Evolutionary conservation across 2,329 filamentous ascomycete genomes (phyloP).

Genomic region (Coniosporium uncinatum): DNA sequence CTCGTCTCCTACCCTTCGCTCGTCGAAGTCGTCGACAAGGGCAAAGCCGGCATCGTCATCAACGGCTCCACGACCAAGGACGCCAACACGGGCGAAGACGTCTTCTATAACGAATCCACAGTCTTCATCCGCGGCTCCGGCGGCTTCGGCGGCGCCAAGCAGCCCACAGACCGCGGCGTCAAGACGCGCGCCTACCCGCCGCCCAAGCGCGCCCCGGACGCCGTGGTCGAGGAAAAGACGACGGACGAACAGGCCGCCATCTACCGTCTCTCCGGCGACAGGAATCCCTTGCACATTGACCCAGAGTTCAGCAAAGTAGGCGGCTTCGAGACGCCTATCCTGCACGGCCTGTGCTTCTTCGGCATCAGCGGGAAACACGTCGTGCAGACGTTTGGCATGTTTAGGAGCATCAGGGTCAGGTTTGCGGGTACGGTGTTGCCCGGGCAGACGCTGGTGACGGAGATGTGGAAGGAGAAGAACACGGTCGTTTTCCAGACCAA

Average conservation of each 20-base stretch:
- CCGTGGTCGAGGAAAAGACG: conserved; percentile 80
- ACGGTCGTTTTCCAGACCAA: conserved; percentile 80
- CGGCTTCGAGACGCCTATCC: conserved; percentile 89
- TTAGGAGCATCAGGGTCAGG: conserved; percentile 86
- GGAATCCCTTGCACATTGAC: conserved; percentile 96
- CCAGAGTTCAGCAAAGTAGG: conserved; percentile 92
- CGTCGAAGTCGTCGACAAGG: conserved; percentile 96
- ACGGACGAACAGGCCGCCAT: conserved; percentile 88
- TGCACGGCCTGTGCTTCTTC: conserved; percentile 96
- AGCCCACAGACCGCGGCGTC: conserved; percentile 71
- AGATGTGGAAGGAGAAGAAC: conserved; percentile 80
- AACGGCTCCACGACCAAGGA: conserved; percentile 78
- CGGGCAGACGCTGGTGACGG: conserved; percentile 81
- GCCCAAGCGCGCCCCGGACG: conserved; percentile 72
- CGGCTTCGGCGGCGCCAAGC: conserved; percentile 81
- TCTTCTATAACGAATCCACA: conserved; percentile 97
- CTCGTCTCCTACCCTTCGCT: conserved; percentile 74
- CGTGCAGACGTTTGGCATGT: conserved; percentile 70
- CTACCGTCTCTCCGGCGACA: conserved; percentile 90
- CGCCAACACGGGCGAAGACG: conserved; percentile 76
- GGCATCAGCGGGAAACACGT: conserved; percentile 90
- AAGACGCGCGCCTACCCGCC: conserved; percentile 75
- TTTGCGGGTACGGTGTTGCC: conserved; percentile 85
- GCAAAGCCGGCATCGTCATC: conserved; percentile 79
- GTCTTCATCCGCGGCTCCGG: conserved; percentile 89